phyloP scores from a whole-genome alignment of 768 basidiomycete genomes.

The Artomyces pyxidatus region DNA sequence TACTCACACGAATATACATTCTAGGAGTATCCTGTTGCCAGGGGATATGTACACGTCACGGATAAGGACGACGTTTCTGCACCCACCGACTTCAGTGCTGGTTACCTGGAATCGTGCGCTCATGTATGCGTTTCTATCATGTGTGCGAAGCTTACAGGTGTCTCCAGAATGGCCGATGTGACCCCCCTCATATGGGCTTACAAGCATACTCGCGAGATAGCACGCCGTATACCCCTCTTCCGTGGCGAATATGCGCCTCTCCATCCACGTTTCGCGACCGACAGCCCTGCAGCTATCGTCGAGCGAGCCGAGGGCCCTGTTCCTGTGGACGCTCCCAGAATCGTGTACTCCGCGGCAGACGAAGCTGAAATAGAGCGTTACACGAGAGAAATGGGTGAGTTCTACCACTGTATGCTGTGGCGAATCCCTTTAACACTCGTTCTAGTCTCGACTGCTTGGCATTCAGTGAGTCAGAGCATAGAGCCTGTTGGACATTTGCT shows the following conservation, averaged over 20 bases:
- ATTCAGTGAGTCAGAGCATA: constrained; percentile 20
- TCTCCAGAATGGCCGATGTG: constrained; percentile 23
- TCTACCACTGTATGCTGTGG: not conserved
- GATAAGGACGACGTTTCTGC: constrained; percentile 15
- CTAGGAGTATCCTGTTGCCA: constrained; percentile 15
- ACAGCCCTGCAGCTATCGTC: constrained; percentile 19
- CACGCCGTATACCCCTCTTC: constrained; percentile 39
- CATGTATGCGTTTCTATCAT: not conserved
- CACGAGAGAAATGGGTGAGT: constrained; percentile 17
- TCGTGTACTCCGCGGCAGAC: constrained; percentile 25
- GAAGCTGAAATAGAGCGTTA: constrained; percentile 26
- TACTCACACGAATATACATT: not conserved
- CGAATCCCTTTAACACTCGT: not conserved
- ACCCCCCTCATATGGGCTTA: constrained; percentile 41
- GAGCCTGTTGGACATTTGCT: not conserved
- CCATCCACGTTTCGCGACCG: constrained; percentile 25
- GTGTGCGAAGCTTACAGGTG: not conserved
- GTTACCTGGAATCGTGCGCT: constrained; percentile 17
- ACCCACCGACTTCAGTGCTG: constrained; percentile 18
- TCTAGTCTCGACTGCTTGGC: constrained; percentile 25
- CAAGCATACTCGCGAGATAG: constrained; percentile 44
- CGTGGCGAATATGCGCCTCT: constrained; percentile 22
- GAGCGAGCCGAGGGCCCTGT: constrained; percentile 14
- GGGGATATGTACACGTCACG: constrained; percentile 19
- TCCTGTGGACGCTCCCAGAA: constrained; percentile 19